These are phyloP conservation scores for Scorias spongiosa DNA, from an alignment of 2,329 filamentous ascomycete genomes.

Conservation along the genomic window DNA sequence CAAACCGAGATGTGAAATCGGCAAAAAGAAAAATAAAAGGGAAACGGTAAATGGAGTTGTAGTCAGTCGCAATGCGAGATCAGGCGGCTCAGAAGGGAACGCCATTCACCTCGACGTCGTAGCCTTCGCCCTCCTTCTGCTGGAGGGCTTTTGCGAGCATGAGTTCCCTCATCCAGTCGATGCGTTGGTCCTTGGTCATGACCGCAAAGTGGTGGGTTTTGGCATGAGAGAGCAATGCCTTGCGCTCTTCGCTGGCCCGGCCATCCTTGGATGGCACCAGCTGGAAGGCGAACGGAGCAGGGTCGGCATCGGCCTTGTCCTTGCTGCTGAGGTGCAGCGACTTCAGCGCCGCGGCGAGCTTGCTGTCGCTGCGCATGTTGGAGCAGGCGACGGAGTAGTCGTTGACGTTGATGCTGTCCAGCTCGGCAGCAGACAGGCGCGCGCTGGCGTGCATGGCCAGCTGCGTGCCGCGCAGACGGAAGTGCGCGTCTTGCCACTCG, in stretches of 20 bases:
- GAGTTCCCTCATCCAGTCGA: slow-evolving; percentile 92
- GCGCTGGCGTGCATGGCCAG: slow-evolving; percentile 51
- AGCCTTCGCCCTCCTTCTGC: slow-evolving; percentile 70
- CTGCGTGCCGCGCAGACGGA: slow-evolving; percentile 52
- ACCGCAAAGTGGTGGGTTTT: slow-evolving; percentile 95
- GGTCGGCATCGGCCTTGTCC: slow-evolving; percentile 25
- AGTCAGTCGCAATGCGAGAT: too few species aligned
- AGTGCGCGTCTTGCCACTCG: slow-evolving; percentile 88
- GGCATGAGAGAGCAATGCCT: slow-evolving; percentile 33
- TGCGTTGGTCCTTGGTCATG: slow-evolving; percentile 70
- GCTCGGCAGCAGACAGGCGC: slow-evolving; percentile 42
- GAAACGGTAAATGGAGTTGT: too few species aligned
- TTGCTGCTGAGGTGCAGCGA: slow-evolving; percentile 43
- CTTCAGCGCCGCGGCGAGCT: slow-evolving; percentile 78
- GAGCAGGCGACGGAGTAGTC: slow-evolving; percentile 81
- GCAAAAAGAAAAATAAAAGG: too few species aligned
- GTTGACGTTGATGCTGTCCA: slow-evolving; percentile 74
- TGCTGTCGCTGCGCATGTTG: slow-evolving; percentile 56
- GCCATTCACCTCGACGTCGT: slow-evolving; percentile 68
- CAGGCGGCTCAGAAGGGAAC: slow-evolving; percentile 3
- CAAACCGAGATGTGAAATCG: too few species aligned
- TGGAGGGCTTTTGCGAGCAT: slow-evolving; percentile 81
- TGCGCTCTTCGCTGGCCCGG: slow-evolving; percentile 30
- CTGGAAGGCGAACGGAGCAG: slow-evolving; percentile 63
- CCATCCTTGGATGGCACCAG: slow-evolving; percentile 48